Conservation (phyloP, 2,329 filamentous ascomycete species). For the Nannizzia gypsea region DNA sequence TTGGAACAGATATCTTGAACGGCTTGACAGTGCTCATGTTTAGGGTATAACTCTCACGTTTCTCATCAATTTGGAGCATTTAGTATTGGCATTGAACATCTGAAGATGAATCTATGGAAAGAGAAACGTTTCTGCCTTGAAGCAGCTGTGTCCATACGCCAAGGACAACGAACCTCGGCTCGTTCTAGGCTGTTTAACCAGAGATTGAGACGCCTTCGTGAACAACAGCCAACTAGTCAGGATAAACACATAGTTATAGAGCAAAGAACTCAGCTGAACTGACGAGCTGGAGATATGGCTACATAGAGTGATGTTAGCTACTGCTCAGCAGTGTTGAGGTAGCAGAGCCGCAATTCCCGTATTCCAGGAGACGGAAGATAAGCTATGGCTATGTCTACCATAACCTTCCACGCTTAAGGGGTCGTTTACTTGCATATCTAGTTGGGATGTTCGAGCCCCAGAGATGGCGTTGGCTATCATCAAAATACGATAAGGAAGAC, state of each 20-base stretch:
- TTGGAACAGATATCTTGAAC: conserved; percentile 42
- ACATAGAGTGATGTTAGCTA: too few species aligned
- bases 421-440: too few species aligned
- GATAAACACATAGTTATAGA: not conserved
- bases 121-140: not conserved
- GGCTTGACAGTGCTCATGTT: conserved; percentile 16
- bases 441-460: too few species aligned
- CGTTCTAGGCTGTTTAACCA: not conserved
- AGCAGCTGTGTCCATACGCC: not conserved
- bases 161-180: not conserved
- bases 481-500: not conserved
- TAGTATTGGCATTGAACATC: too few species aligned
- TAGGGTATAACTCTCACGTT: too few species aligned
- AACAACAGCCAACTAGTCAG: too few species aligned
- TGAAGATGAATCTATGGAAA: too few species aligned
- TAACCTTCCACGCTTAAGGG: not conserved
- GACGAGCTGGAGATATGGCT: not conserved
- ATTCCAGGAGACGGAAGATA: not conserved
- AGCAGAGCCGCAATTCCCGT: not conserved
- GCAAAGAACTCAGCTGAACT: not conserved
- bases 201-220: too few species aligned
- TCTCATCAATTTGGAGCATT: too few species aligned
- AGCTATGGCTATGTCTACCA: not conserved
- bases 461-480: not conserved
- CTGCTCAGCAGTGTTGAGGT: not conserved